Conservation (phyloP, 2,329 filamentous ascomycete species). For the Cladophialophora immunda region DNA sequence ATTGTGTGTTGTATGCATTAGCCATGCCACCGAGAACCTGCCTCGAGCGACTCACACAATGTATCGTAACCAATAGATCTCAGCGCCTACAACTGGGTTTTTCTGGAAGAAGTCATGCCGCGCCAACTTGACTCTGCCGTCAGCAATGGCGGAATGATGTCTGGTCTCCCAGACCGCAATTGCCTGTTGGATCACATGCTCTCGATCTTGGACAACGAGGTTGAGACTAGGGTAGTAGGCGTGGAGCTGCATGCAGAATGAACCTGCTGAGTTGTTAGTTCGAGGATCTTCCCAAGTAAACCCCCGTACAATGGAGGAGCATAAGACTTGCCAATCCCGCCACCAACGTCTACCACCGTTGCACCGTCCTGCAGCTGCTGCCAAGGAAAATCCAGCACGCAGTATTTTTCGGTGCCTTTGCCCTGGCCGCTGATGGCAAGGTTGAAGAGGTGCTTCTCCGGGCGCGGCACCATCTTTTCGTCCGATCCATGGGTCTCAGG, state of each 20-base stretch:
- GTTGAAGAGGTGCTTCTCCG: conserved; percentile 21
- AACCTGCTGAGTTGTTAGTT: conserved; percentile 9
- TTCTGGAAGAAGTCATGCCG: conserved; percentile 21
- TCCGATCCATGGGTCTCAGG: background rate
- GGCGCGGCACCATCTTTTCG: conserved; percentile 13
- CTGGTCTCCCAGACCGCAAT: conserved; percentile 3
- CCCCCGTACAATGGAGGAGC: background rate
- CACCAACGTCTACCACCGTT: conserved; percentile 25
- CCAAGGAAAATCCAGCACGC: conserved; percentile 23
- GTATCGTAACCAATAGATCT: conserved; percentile 26
- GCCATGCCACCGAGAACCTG: no score
- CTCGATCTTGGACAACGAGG: conserved; percentile 23
- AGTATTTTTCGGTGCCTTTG: conserved; percentile 3
- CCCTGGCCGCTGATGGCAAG: conserved; percentile 16
- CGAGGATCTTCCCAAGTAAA: background rate
- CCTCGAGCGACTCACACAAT: conserved; percentile 16
- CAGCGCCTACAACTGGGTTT: conserved; percentile 16
- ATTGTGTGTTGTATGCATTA: background rate
- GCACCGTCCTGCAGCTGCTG: background rate
- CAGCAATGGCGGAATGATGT: conserved; percentile 2
- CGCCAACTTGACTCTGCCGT: conserved; percentile 9
- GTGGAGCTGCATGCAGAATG: conserved; percentile 23
- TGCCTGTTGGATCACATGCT: conserved; percentile 21
- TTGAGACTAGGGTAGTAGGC: conserved; percentile 12
- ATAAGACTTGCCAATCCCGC: conserved; percentile 18